These are phyloP conservation scores for Papiliotrema flavescens DNA, from an alignment of 1,284 basidiomycete species.

Conservation along the genomic window DNA sequence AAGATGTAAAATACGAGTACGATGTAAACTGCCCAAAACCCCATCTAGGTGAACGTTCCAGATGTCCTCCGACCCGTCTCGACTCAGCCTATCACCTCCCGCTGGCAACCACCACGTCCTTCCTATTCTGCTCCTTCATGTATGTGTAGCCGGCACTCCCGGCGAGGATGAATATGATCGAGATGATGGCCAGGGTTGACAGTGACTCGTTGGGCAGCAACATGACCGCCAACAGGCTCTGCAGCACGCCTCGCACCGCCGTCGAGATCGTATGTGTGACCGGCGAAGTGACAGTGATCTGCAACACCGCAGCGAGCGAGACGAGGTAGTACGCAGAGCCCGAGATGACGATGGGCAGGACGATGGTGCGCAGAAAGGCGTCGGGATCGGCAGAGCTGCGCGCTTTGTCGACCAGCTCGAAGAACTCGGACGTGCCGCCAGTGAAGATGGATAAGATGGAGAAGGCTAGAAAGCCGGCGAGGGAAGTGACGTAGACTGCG, in stretches of 20 bases:
- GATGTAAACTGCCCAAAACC: too few species aligned
- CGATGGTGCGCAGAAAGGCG: not conserved
- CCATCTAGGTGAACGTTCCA: too few species aligned
- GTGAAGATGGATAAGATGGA: not conserved
- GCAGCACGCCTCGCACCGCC: not conserved
- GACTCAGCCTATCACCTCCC: too few species aligned
- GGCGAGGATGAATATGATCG: not conserved
- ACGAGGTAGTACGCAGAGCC: slow-evolving; percentile 2
- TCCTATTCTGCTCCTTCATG: not conserved
- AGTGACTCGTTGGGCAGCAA: slow-evolving; percentile 1
- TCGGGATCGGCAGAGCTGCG: not conserved
- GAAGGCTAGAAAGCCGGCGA: slow-evolving; percentile 1
- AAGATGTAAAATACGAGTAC: too few species aligned
- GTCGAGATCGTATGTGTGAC: slow-evolving; percentile 1
- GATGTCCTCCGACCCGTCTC: too few species aligned
- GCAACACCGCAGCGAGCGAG: slow-evolving; percentile 2
- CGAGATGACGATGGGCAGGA: not conserved
- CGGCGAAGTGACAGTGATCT: slow-evolving; percentile 3
- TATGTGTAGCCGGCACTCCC: not conserved
- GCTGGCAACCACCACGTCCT: not conserved
- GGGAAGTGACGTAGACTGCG: slow-evolving; percentile 1
- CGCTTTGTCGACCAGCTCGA: not conserved
- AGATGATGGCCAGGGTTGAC: not conserved
- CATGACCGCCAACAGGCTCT: not conserved
- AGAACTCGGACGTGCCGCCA: not conserved